These are phyloP conservation scores for Trichosporon faecale DNA, from an alignment of 1,284 basidiomycete species.

Conservation along the genomic window DNA sequence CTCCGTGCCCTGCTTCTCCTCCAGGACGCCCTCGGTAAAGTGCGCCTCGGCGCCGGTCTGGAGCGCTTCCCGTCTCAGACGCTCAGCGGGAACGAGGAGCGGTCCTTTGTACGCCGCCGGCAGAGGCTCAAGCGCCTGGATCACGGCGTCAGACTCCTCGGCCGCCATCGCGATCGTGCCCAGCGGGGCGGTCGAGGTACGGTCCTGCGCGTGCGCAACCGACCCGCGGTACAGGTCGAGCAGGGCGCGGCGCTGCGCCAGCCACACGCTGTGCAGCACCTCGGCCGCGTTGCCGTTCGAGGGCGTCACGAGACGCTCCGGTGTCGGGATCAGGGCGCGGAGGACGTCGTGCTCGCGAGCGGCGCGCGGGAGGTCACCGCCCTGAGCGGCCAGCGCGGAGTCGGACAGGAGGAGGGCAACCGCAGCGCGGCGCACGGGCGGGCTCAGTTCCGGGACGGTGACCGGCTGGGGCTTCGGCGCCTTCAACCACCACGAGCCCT, in stretches of 20 bases:
- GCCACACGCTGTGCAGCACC: conserved; percentile 61
- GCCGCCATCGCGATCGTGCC: conserved; percentile 62
- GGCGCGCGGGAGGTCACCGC: conserved; percentile 74
- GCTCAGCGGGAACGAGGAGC: conserved; percentile 37
- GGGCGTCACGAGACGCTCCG: conserved; percentile 43
- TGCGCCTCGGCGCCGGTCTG: conserved; percentile 55
- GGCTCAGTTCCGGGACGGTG: conserved; percentile 21
- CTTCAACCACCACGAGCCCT: conserved; percentile 12
- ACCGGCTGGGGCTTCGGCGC: conserved; percentile 10
- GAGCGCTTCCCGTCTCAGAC: conserved; percentile 47
- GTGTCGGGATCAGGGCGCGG: conserved; percentile 72
- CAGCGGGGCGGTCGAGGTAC: conserved; percentile 55
- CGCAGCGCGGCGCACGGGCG: conserved; percentile 64
- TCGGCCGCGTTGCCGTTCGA: conserved; percentile 61
- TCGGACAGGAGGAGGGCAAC: conserved; percentile 65
- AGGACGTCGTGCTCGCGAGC: conserved; percentile 79
- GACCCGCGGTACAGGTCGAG: conserved; percentile 72
- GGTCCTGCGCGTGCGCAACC: conserved; percentile 61
- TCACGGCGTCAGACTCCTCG: conserved; percentile 65
- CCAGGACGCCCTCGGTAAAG: conserved; percentile 49
- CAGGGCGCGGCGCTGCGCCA: conserved; percentile 69
- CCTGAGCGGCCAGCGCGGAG: conserved; percentile 64
- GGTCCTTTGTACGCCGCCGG: conserved; percentile 36
- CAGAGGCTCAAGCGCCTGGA: conserved; percentile 56
- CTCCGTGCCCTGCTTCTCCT: conserved; percentile 54